A percentile compares a stretch with the other conserved stretches of the same genome.
Evolutionary conservation across 495 filamentous ascomycete genomes (phyloP).

Genomic region (Extremus antarcticus): DNA sequence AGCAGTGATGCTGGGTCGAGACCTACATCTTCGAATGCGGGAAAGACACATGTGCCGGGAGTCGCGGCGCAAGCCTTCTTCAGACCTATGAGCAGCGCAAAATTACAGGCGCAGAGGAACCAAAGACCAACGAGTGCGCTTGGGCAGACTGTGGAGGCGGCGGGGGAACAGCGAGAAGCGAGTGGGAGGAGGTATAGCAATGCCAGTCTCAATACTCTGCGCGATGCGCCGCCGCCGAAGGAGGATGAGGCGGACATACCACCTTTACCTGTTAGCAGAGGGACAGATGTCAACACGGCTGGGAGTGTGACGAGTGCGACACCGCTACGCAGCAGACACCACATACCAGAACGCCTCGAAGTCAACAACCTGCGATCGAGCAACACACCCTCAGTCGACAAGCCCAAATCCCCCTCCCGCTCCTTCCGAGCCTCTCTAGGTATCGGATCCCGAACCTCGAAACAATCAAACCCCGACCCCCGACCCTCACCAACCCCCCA

Average conservation of each 20-base stretch:
- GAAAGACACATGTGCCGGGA: conserved; percentile 79
- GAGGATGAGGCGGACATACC: conserved; percentile 7
- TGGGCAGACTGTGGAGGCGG: conserved; percentile 30
- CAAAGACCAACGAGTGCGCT: conserved; percentile 37
- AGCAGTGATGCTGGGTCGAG: conserved; percentile 4
- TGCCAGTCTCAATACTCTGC: conserved; percentile 16
- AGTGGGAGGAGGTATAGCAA: conserved; percentile 21
- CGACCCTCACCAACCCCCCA: conserved; percentile 37
- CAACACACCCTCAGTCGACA: not conserved
- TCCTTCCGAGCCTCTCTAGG: conserved; percentile 12
- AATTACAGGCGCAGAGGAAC: conserved; percentile 80
- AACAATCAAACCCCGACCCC: conserved; percentile 1
- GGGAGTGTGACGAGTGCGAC: conserved; percentile 12
- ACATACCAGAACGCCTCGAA: not conserved
- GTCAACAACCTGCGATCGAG: not conserved
- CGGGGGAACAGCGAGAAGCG: conserved; percentile 28
- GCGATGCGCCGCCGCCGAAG: conserved; percentile 4
- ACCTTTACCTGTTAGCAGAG: conserved; percentile 16
- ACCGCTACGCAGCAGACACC: conserved; percentile 6
- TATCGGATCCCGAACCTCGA: conserved; percentile 27
- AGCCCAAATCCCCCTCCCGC: conserved; percentile 3
- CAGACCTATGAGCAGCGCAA: conserved; percentile 91
- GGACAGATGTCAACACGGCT: conserved; percentile 3
- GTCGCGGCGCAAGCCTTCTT: conserved; percentile 87
- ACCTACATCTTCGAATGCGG: conserved; percentile 34